Evolutionary conservation across 371 early-diverging fungal genomes (phyloP).

Genomic region (Mucor velutinosus): DNA sequence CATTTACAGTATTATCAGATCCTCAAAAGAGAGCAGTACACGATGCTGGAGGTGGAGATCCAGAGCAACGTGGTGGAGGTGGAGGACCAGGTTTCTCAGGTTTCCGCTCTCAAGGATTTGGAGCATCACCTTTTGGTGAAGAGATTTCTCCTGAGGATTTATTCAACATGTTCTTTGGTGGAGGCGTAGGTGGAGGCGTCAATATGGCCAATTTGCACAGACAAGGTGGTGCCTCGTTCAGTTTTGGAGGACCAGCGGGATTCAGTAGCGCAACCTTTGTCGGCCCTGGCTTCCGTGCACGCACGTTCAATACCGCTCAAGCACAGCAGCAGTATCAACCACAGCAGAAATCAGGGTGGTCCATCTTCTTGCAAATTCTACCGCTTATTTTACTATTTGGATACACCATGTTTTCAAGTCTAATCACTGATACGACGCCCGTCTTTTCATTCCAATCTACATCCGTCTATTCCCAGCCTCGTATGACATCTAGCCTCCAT

Average conservation of each 20-base stretch:
- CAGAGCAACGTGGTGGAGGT: conserved; percentile 44
- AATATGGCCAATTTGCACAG: conserved; percentile 19
- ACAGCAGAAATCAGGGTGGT: conserved; percentile 29
- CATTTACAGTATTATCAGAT: conserved; percentile 90
- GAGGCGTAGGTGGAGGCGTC: conserved; percentile 32
- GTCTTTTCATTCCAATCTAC: conserved; percentile 42
- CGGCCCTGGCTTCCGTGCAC: conserved; percentile 49
- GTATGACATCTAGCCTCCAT: conserved; percentile 36
- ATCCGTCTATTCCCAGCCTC: conserved; percentile 37
- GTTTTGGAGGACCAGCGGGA: conserved; percentile 35
- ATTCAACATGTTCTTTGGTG: conserved; percentile 96
- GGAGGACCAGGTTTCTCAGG: conserved; percentile 22
- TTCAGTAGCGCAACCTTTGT: conserved; percentile 57
- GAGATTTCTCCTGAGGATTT: conserved; percentile 94
- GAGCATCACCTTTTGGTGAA: conserved; percentile 57
- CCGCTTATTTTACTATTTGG: conserved; percentile 47
- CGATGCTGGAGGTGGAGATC: conserved; percentile 86
- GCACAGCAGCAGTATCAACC: conserved; percentile 16
- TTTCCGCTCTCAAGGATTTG: conserved; percentile 20
- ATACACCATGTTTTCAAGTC: conserved; percentile 42
- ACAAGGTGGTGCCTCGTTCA: conserved; percentile 14
- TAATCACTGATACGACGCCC: conserved; percentile 44
- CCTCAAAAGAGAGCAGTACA: conserved; percentile 84
- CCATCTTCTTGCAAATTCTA: conserved; percentile 43
- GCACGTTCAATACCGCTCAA: conserved; percentile 30